These are phyloP conservation scores for Apiospora kogelbergensis DNA, from an alignment of 2,329 filamentous ascomycete species.

Conservation along the genomic window DNA sequence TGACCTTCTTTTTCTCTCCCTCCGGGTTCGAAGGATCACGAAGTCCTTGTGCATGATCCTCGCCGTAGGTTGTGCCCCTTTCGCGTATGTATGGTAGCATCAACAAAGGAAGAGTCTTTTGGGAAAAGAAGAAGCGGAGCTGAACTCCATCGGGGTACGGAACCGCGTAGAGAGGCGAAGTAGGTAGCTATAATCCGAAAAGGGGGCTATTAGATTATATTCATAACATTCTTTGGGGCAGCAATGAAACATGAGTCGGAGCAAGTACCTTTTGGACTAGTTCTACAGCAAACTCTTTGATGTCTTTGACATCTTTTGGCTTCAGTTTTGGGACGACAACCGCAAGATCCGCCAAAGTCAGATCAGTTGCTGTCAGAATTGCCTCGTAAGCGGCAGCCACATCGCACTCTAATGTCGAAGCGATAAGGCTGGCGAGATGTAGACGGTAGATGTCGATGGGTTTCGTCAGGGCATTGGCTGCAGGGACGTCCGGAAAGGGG, in stretches of 20 bases:
- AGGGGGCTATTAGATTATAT: background rate
- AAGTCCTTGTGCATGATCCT: conserved; percentile 47
- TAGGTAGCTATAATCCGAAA: conserved; percentile 44
- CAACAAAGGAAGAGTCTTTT: conserved; percentile 52
- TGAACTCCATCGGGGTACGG: conserved; percentile 58
- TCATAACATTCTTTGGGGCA: no score
- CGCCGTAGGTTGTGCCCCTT: conserved; percentile 56
- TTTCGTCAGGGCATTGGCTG: conserved; percentile 20
- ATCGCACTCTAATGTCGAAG: conserved; percentile 21
- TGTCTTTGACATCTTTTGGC: conserved; percentile 18
- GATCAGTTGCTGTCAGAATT: conserved; percentile 25
- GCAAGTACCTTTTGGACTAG: conserved; percentile 19
- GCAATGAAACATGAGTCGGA: background rate
- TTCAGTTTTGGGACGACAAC: conserved; percentile 32
- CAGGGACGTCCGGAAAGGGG: conserved; percentile 3
- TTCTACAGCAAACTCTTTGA: conserved; percentile 18
- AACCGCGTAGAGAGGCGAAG: conserved; percentile 56
- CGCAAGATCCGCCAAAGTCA: conserved; percentile 30
- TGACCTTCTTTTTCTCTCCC: conserved; percentile 40
- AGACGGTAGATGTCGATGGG: conserved; percentile 32
- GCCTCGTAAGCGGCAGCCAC: conserved; percentile 27
- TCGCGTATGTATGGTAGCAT: conserved; percentile 60
- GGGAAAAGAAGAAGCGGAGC: conserved; percentile 66
- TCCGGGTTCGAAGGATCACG: conserved; percentile 9
- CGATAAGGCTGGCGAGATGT: conserved; percentile 26